Evolutionary conservation across 2,329 filamentous ascomycete species (phyloP), one percentile per base, ranked within the genome.

Genomic region (Pezicula carpinea): DNA sequence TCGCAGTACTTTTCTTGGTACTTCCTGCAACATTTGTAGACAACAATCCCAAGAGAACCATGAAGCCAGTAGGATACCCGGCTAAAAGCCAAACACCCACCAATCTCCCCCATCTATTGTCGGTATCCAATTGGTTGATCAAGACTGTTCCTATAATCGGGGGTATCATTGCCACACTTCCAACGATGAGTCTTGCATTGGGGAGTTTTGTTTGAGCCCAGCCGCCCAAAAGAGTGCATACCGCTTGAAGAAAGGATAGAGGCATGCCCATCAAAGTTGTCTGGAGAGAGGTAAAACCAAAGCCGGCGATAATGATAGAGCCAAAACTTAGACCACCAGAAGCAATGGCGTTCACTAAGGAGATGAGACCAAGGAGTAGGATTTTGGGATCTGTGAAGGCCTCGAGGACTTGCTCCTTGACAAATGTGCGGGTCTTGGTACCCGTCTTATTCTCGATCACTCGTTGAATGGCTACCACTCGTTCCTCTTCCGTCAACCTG

Each of bases 1-100:
- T 81, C 71, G 85, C 87, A 57, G 83, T 80, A 50, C 79, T 85
- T 70, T 88, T 88, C 69, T 89, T 89, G 0, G 84, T 88, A 19
- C 83, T 76, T 0, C 85, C 85, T 0, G 84, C 83, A 0, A 88
- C 83, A 52, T 89, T 89, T n/a, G 77, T 70, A 50, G 65, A 69
- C 34, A 76, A 64, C 50, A 75, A 71, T 0, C 71, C 75, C 48
- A 76, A 55, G 15, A 60, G 50, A 29, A 63, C 51, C 59, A 64
- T 60, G 49, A 64, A 63, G 8, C 58, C 60, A 3, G 63, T 58
- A 1, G 59, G 60, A 44, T 63, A 64, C 3, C 55, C 52, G 6
- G 59, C 59, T 35, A 64, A 44, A 0, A 66, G 50, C 63, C 63
- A 65, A 22, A 62, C 54, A 4, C 63, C 63, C 10, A 60, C 58